Percentiles rank a stretch among this genome's conserved stretches.
Evolutionary conservation across 2,329 filamentous ascomycete species (phyloP).

Genomic region (Aspergillus pseudotamarii): DNA sequence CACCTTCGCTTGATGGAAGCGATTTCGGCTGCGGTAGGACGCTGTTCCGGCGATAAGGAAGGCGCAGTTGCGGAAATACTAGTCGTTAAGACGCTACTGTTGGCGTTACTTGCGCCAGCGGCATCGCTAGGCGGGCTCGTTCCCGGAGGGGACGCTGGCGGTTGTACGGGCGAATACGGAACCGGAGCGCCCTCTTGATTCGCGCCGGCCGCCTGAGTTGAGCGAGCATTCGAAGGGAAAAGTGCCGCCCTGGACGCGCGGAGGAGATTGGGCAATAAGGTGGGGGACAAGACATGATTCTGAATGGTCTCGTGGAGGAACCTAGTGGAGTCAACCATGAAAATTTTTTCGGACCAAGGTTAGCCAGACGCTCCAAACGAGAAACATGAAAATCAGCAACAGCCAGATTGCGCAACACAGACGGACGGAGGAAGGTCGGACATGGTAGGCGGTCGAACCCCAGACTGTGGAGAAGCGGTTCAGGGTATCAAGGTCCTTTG

Average conservation of each 20-base stretch:
- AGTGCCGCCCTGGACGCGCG: constrained; percentile 70
- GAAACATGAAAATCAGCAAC: constrained; percentile 7
- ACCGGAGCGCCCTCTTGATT: constrained; percentile 16
- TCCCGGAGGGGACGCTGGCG: constrained; percentile 21
- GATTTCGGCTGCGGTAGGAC: constrained; percentile 34
- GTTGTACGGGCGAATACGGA: constrained; percentile 27
- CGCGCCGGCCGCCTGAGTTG: constrained; percentile 50
- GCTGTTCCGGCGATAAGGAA: constrained; percentile 21
- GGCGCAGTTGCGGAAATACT: constrained; percentile 15
- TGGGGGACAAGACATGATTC: constrained; percentile 65
- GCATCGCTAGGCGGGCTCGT: constrained; percentile 19
- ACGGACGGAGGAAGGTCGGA: not conserved
- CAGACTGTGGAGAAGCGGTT: constrained; percentile 25
- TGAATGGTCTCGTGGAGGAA: constrained; percentile 53
- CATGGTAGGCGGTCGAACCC: constrained; percentile 11
- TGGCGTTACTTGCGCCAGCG: constrained; percentile 23
- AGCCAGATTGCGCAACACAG: constrained; percentile 16
- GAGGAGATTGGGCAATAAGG: constrained; percentile 64
- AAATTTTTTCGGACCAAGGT: constrained; percentile 8
- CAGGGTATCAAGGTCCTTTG: not conserved
- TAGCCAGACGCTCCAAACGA: not conserved
- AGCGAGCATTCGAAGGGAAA: constrained; percentile 82
- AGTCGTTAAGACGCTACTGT: constrained; percentile 23
- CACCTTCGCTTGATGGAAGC: constrained; percentile 48
- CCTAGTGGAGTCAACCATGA: constrained; percentile 29